phyloP scores from a whole-genome alignment of 106 monocot genomes.

The Allium sativum region DNA sequence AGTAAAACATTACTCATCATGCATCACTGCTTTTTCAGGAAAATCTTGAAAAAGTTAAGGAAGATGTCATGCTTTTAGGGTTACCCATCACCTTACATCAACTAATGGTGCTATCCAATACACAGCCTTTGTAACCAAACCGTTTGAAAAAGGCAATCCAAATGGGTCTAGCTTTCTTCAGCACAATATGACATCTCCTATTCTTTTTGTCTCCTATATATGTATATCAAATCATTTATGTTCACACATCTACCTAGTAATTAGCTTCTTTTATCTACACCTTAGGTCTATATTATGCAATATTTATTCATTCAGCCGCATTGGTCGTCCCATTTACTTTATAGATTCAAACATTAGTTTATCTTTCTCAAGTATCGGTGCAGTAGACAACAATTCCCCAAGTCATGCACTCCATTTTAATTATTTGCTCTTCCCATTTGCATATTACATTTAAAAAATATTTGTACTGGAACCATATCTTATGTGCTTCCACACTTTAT shows the following conservation, averaged over 20 bases:
- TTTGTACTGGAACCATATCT: too few relatives aligned
- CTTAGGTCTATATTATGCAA: not conserved
- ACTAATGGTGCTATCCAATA: not conserved
- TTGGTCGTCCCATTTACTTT: not conserved
- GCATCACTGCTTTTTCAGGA: not conserved
- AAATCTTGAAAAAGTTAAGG: conserved; percentile 1
- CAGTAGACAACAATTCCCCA: not conserved
- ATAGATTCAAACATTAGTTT: not conserved
- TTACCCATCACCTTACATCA: not conserved
- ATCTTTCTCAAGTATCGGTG: not conserved
- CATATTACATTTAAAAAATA: too few relatives aligned
- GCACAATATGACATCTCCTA: not conserved
- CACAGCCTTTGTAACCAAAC: not conserved
- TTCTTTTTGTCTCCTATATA: not conserved
- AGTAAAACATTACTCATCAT: too few relatives aligned
- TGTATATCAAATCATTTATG: not conserved
- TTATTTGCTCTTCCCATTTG: not conserved
- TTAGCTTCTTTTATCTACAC: not conserved
- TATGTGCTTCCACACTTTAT: too few relatives aligned
- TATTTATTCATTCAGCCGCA: not conserved
- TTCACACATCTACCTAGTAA: not conserved
- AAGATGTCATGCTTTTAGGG: conserved; percentile 1
- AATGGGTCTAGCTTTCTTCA: conserved; percentile 1
- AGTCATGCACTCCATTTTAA: not conserved
- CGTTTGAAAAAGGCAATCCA: not conserved